These are phyloP conservation scores for Lipomyces sp. DNA, from an alignment of 805 yeast genomes.

Conservation along the genomic window DNA sequence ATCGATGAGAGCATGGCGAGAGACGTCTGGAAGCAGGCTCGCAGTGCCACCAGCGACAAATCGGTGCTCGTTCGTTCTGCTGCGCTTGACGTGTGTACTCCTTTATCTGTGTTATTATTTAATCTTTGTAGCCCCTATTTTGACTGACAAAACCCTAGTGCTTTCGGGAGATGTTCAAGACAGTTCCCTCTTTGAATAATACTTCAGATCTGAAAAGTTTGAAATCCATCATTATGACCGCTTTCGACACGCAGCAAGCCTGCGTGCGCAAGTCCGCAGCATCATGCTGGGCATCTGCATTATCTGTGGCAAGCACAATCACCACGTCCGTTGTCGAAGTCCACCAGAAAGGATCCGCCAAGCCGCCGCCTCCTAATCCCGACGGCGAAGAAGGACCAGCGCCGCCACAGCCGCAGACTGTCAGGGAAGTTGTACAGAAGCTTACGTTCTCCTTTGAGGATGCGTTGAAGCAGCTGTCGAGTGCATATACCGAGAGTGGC, in stretches of 20 bases:
- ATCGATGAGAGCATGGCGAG: constrained; percentile 37
- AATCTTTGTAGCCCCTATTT: background rate
- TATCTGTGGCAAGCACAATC: constrained; percentile 20
- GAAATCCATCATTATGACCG: constrained; percentile 14
- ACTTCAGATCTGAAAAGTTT: constrained; percentile 23
- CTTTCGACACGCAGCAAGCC: constrained; percentile 20
- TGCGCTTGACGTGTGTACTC: constrained; percentile 34
- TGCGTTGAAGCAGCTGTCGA: constrained; percentile 23
- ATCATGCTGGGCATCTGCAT: constrained; percentile 33
- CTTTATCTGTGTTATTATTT: constrained; percentile 12
- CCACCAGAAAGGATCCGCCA: constrained; percentile 24
- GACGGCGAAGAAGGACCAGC: constrained; percentile 14
- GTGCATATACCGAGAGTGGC: constrained; percentile 26
- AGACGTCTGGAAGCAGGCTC: constrained; percentile 37
- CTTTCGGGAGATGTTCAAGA: constrained; percentile 19
- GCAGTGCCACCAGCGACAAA: constrained; percentile 31
- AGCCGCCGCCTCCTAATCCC: constrained; percentile 19
- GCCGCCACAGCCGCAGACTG: constrained; percentile 16
- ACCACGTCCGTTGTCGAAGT: constrained; percentile 25
- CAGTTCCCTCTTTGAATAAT: constrained; percentile 29
- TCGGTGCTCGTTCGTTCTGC: constrained; percentile 36
- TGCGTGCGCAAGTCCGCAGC: constrained; percentile 26
- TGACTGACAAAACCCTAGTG: constrained; percentile 6
- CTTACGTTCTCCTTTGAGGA: constrained; percentile 29
- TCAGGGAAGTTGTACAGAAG: constrained; percentile 24